Evolutionary conservation across 176 grass and related monocot species (phyloP), one percentile per base, ranked within the genome.

Genomic region (maize (Zea mays)): DNA sequence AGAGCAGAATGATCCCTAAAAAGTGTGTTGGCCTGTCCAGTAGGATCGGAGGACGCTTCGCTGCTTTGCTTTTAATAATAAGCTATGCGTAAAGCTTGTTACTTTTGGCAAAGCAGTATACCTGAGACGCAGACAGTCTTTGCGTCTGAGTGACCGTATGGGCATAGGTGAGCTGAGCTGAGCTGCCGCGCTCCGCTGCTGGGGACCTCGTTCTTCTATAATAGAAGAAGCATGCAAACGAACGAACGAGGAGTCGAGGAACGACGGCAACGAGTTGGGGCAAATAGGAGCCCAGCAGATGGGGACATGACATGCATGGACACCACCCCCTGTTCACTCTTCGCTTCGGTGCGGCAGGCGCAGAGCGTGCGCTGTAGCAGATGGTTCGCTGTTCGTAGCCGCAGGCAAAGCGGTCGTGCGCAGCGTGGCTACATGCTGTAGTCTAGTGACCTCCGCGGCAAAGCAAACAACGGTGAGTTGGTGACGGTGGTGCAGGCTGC

Each of bases 21-120:
- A 81, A 27, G 27, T 27, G 57, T 20, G 20, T 27, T 27, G 27
- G 27, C 27, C 27, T 15, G 5, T 5, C 12, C 27, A 41, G 69
- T 49, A 46, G 66, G 48, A 72, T 54, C 47, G 60, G 62, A 68
- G 62, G 41, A 54, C 10, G 44, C 34, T 44, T 37, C 69, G 51
- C n/a, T 27, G 27, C 27, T 27, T 27, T 27, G 27, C 27, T 27
- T 27, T 27, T 27, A 27, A 27, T 69, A 60, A 60, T 40, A 60
- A 36, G 35, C 48, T 40, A 60, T n/a, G 46, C 1, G 1, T 49
- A 35, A 68, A 69, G 45, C 41, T 35, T 46, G 16, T 37, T 70
- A 46, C 21, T 71, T 86, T 43, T 55, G 46, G 56, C 70, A 74
- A 75, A 69, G 42, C 70, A 49, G 51, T 12, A 35, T 47, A 13